Conservation (phyloP, 305 asterid species). For the Solanum hybrid region DNA sequence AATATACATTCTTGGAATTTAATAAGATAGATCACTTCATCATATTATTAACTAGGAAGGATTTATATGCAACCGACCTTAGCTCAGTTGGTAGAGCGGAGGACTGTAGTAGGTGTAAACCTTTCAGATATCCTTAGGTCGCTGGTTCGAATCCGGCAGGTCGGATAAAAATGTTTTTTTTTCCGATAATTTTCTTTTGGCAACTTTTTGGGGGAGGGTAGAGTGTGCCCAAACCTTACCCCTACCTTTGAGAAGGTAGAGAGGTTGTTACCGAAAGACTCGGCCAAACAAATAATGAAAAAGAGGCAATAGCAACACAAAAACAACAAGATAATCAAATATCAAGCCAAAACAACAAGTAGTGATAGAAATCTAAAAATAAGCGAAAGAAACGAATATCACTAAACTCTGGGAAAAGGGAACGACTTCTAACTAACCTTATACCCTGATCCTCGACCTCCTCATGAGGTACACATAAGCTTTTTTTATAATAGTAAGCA, state of each 20-base stretch:
- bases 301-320: background rate
- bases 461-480: background rate
- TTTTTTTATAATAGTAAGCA: background rate
- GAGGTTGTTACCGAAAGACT: background rate
- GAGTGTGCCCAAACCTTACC: background rate
- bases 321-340: background rate
- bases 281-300: background rate
- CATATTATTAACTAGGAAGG: background rate
- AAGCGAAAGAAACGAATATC: background rate
- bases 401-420: background rate
- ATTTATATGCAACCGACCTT: conserved; percentile 54
- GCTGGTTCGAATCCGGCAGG: conserved; percentile 67
- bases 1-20: background rate
- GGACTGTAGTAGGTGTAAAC: conserved; percentile 59
- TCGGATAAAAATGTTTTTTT: background rate
- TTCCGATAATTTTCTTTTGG: background rate
- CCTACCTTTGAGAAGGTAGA: background rate
- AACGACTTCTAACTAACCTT: background rate
- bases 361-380: background rate
- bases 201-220: background rate
- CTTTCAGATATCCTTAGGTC: conserved; percentile 52
- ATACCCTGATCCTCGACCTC: background rate
- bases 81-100: conserved; percentile 99
- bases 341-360: background rate
- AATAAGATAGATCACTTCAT: background rate